Evolutionary conservation across 768 basidiomycete genomes (phyloP), one percentile per base, ranked within the genome.

Genomic region (Galerina marginata): DNA sequence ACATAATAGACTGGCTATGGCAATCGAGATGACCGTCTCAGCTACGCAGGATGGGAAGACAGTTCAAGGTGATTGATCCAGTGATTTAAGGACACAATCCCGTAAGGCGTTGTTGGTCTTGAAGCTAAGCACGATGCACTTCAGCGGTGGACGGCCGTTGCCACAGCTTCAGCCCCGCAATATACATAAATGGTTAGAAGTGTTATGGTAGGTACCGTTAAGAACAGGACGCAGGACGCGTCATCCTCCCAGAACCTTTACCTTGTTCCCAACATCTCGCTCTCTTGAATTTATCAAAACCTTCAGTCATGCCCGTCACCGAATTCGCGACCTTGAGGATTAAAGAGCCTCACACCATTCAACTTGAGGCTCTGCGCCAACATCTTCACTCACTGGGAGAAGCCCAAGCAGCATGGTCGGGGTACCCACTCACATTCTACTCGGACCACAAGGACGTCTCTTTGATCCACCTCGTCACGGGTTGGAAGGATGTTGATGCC

Each of bases 251-350:
- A 23, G 29, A 33, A 33, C 39, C 20, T 29, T 25, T 14, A 6
- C 39, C 39, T 23, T 42, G 38, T 26, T 14, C 15, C 9, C 38
- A 42, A 37, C 20, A 53, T 36, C 7, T 38, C 10, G 36, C 4
- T 26, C 33, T 3, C 37, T 9, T 26, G 4, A 2, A 38, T 6
- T 49, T 33, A 25, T 1, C 5, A 23, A 26, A 5, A 55, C 29
- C 7, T 50, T 47, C 20, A 26, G 11, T 16, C 49, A 81, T 83
- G 81, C 62, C 81, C 7, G 72, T 83, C 59, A 81, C 78, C 38
- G 82, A 83, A 69, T 72, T 80, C 36, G 76, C 74, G 20, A 74
- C 68, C 52, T 69, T 84, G 45, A 67, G 67, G 16, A 67, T 82
- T 56, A 63, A 71, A 38, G 66, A 69, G 9, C 73, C 76, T 0